Evolutionary conservation across 192 early-diverging fungal genomes (phyloP).

Genomic region (Mortierella alpina): DNA sequence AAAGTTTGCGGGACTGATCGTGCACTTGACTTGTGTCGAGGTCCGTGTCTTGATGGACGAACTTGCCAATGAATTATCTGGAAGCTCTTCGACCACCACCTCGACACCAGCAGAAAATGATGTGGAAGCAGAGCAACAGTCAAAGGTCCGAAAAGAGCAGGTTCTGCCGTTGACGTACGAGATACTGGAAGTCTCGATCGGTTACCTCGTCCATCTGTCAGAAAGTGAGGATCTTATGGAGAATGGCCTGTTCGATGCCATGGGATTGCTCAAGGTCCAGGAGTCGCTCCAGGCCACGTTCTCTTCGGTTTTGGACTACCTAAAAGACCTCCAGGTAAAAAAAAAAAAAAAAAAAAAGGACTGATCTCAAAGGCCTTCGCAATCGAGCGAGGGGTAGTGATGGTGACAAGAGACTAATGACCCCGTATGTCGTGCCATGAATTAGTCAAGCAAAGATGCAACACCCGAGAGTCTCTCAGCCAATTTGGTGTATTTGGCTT

Average conservation of each 20-base stretch:
- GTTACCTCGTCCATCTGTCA: slow-evolving; percentile 29
- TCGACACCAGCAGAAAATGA: too few species aligned
- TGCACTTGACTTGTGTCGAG: slow-evolving; percentile 44
- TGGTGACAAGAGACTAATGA: too few species aligned
- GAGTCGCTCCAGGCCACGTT: slow-evolving; percentile 31
- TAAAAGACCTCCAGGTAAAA: slow-evolving; percentile 42
- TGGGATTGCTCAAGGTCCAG: slow-evolving; percentile 37
- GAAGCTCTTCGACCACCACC: too few species aligned
- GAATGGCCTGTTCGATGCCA: slow-evolving; percentile 36
- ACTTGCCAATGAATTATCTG: slow-evolving; percentile 19
- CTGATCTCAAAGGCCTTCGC: too few species aligned
- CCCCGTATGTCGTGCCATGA: background rate
- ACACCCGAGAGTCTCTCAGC: slow-evolving; percentile 7
- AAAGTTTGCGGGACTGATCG: slow-evolving; percentile 32
- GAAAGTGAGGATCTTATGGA: slow-evolving; percentile 20
- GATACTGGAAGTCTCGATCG: slow-evolving; percentile 39
- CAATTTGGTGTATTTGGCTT: slow-evolving; percentile 41
- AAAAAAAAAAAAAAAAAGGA: too few species aligned
- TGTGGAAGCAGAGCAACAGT: background rate
- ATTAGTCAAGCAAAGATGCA: slow-evolving; percentile 7
- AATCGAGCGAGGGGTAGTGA: too few species aligned
- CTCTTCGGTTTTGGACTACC: slow-evolving; percentile 36
- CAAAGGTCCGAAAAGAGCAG: slow-evolving; percentile 26
- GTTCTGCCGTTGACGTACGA: slow-evolving; percentile 35
- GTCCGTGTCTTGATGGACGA: slow-evolving; percentile 37